Base-by-base conservation (phyloP, 306 rosid species). In the Ormosia emarginata region DNA sequence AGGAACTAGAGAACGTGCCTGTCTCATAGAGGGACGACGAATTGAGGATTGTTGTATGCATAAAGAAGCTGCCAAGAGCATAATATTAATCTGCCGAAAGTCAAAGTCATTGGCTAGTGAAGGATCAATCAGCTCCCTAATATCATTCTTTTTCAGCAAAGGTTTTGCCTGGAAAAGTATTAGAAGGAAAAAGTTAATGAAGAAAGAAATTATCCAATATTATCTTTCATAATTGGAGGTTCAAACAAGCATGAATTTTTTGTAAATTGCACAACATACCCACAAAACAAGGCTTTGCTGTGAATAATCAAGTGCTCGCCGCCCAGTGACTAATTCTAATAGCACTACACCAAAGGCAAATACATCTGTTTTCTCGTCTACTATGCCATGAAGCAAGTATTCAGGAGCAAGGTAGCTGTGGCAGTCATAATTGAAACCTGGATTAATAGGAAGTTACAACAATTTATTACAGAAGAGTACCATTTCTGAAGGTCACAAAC, bases 271-370 rank as follows among this genome's bases (percentile, higher is more conserved):
- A 58, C 9, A 41, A 62, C 84, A 61, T 86, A 93, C 99, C 99
- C 99, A 96, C 71, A 96, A 81, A 79, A 96, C 98, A 57, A 96
- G 97, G 87, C 99, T 96, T 81, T 92, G 98, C 78, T 91, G 93
- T 55, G 98, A 96, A 90, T 92, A 91, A 83, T 96, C 98, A 41
- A 96, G 94, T 58, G 99, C 99, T 75, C 97, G 86, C 39, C 99
- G 86, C 30, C 99, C 98, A 14, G 94, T 92, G 76, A 92, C 93
- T 40, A 96, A 83, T 85, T 93, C 98, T 86, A 96, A 87, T 40
- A 96, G 87, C 36, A 96, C 73, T 58, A 96, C 99, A 11, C 99
- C 99, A 72, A 85, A 96, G 46, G 99, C 97, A 81, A 91, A 96
- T 36, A 93, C 94, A 57, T 96, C 99, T 0, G 97, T 96, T 86